Conservation (phyloP, 352 stramenopile species). For the Globisporangium nagaii region DNA sequence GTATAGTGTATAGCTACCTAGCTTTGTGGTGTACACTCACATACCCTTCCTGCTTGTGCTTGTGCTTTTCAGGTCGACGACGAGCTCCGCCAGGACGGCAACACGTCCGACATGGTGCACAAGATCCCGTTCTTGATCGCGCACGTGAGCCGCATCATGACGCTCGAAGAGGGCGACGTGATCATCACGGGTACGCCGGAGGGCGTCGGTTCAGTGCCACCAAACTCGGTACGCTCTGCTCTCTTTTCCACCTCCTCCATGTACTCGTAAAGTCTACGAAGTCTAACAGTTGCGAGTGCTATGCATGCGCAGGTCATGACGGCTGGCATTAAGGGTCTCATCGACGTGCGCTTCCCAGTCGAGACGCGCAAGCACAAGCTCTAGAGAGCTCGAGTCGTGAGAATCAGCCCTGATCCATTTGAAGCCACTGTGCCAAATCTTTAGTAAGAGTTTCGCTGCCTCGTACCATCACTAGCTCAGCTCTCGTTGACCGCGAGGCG, state of each 20-base stretch:
- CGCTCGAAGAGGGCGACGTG: slow-evolving; percentile 76
- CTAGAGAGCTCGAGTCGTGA: too few species aligned
- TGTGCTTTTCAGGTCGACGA: slow-evolving; percentile 43
- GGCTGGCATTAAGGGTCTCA: slow-evolving; percentile 61
- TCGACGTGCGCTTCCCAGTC: slow-evolving; percentile 66
- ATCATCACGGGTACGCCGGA: slow-evolving; percentile 83
- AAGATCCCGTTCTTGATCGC: slow-evolving; percentile 69
- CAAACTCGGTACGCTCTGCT: slow-evolving; percentile 42
- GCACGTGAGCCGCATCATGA: slow-evolving; percentile 81
- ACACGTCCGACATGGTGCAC: slow-evolving; percentile 78
- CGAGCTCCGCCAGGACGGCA: slow-evolving; percentile 65
- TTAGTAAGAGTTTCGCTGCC: too few species aligned
- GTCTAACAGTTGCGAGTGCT: not conserved
- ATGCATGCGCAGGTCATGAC: slow-evolving; percentile 38
- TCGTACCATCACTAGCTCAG: too few species aligned
- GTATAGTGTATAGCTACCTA: not conserved
- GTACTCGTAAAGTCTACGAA: too few species aligned
- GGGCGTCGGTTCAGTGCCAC: slow-evolving; percentile 60
- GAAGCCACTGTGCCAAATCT: too few species aligned
- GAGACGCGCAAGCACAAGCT: slow-evolving; percentile 53
- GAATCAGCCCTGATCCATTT: too few species aligned
- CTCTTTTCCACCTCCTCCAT: too few species aligned
- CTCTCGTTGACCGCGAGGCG: slow-evolving; percentile 13
- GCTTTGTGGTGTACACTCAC: not conserved
- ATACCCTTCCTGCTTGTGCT: not conserved